Conservation (phyloP, 2,329 filamentous ascomycete genomes). For the Xylaria arbuscula region DNA sequence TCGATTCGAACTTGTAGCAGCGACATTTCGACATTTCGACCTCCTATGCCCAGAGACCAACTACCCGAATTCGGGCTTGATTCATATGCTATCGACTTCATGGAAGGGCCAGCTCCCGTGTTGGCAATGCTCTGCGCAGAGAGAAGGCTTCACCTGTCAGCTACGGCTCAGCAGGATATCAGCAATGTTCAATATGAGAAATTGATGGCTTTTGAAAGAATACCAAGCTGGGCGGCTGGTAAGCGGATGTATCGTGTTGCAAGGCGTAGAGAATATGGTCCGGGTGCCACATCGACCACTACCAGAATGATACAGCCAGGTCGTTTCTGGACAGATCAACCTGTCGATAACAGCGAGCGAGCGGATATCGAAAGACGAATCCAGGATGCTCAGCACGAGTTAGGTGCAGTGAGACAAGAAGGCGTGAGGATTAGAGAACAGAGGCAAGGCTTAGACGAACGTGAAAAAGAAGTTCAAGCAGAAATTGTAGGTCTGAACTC, state of each 20-base stretch:
- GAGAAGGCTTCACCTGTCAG: conserved; percentile 74
- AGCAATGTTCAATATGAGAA: conserved; percentile 73
- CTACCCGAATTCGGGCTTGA: conserved; percentile 74
- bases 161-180: conserved; percentile 72
- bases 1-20: conserved; percentile 73
- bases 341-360: conserved; percentile 75
- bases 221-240: conserved; percentile 78
- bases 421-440: conserved; percentile 53
- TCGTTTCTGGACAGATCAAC: conserved; percentile 79
- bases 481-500: conserved; percentile 56
- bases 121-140: conserved; percentile 88
- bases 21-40: conserved; percentile 64
- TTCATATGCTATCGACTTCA: conserved; percentile 80
- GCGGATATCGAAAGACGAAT: conserved; percentile 67
- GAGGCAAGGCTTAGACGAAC: conserved; percentile 51
- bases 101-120: conserved; percentile 84
- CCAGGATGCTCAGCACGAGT: conserved; percentile 54
- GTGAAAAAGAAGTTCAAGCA: conserved; percentile 57
- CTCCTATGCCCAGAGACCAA: conserved; percentile 66
- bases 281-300: conserved; percentile 75
- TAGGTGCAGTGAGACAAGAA: conserved; percentile 51
- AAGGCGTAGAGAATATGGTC: conserved; percentile 83
- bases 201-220: conserved; percentile 66
- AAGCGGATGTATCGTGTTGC: conserved; percentile 71
- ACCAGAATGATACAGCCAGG: conserved; percentile 71